phyloP scores from a whole-genome alignment of 2,329 filamentous ascomycete species.

The Curvularia verruculosa region DNA sequence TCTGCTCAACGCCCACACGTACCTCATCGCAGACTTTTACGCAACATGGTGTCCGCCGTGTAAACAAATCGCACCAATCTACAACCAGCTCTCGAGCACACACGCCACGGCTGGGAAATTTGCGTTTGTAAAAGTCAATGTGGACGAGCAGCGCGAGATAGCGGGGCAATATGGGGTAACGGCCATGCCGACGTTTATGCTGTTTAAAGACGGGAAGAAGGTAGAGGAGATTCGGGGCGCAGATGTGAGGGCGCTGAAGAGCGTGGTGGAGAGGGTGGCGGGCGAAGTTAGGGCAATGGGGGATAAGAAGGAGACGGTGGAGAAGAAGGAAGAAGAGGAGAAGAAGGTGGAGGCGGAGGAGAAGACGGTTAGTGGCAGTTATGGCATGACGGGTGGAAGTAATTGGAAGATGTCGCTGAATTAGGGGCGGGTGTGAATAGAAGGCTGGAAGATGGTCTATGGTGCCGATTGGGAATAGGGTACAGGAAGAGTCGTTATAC shows the following conservation, averaged over 20 bases:
- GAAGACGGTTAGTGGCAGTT: constrained; percentile 42
- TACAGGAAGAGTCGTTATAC: background rate
- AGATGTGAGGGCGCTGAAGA: constrained; percentile 36
- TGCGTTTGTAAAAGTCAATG: constrained; percentile 62
- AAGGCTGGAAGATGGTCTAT: no score
- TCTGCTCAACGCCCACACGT: constrained; percentile 43
- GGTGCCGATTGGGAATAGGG: background rate
- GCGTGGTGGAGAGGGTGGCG: constrained; percentile 29
- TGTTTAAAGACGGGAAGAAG: constrained; percentile 43
- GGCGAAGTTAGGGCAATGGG: constrained; percentile 19
- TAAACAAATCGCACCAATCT: constrained; percentile 60
- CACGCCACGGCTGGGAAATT: constrained; percentile 54
- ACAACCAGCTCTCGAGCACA: constrained; percentile 58
- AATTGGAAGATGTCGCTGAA: constrained; percentile 41
- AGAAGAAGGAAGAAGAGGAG: constrained; percentile 9
- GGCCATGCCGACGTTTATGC: constrained; percentile 50
- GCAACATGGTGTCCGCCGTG: constrained; percentile 64
- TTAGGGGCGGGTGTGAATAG: background rate
- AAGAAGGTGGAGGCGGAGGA: constrained; percentile 24
- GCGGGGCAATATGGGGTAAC: constrained; percentile 57
- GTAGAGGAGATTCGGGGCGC: constrained; percentile 40
- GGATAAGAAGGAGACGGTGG: constrained; percentile 14
- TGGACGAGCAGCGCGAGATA: constrained; percentile 58
- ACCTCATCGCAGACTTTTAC: constrained; percentile 59
- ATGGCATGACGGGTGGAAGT: constrained; percentile 40